Base-by-base conservation (phyloP, 495 filamentous ascomycete species). In the Tricharina praecox region DNA sequence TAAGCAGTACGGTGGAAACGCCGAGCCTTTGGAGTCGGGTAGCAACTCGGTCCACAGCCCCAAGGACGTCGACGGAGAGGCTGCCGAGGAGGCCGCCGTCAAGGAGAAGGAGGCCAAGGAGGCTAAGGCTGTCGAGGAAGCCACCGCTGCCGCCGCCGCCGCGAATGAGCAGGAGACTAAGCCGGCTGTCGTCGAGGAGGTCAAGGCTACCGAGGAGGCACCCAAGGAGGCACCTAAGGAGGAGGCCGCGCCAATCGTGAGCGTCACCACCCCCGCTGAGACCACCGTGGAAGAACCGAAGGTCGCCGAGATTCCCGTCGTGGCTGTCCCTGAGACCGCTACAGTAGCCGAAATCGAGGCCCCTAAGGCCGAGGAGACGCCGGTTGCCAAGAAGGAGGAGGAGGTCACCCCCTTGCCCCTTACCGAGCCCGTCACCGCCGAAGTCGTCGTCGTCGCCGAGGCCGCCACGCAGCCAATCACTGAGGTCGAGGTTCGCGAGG, bases 1-100 rank as follows among this genome's bases (percentile, higher is more conserved):
- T n/a, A 28, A 46, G 30, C 13, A 19, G 11, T 46, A 46, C 20
- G 43, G 43, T 9, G 43, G 43, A 33, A 46, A 46, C 26, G 43
- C 13, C 20, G 11, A 33, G 16, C 25, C 26, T 35, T 34, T 46
- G 4, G 43, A 46, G 7, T 15, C 43, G 7, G 37, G 37, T 16
- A 13, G 13, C 26, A 33, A 46, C 25, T 13, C 13, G 8, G 43
- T 46, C 15, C 30, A 33, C 13, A 33, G 25, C 18, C 43, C 43
- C 7, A 33, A 13, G 26, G 43, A 46, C 30, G 28, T 46, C 21
- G 43, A 46, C 23, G 43, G 26, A 13, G 43, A 32, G 24, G 18
- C 9, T 23, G 30, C 30, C 19, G 43, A 25, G 2, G 23, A 46
- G 30, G 18, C 23, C 11, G 41, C 41, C 18, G 19, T 2, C 23